Evolutionary conservation across 2,329 filamentous ascomycete genomes (phyloP).

Genomic region (Paracorniculantispora psalliotae): DNA sequence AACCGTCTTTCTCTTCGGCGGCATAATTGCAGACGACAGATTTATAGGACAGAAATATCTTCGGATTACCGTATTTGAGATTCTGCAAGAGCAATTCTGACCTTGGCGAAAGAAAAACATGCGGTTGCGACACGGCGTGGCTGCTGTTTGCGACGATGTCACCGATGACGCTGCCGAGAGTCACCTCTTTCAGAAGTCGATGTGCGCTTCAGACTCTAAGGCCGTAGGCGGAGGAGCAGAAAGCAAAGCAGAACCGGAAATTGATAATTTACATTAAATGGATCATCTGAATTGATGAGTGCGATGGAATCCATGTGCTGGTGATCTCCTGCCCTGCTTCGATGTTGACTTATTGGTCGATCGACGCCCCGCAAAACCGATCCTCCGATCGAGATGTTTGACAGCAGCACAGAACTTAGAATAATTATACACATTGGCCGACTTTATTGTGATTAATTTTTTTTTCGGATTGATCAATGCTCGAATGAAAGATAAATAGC

Average conservation of each 20-base stretch:
- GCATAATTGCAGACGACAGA: not conserved
- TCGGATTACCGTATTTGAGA: no score
- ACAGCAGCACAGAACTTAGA: no score
- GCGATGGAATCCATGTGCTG: not conserved
- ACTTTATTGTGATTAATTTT: not conserved
- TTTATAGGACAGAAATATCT: no score
- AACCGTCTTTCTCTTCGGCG: constrained; percentile 1
- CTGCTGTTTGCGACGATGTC: not conserved
- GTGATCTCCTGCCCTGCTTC: not conserved
- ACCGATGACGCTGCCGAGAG: not conserved
- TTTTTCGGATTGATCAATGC: no score
- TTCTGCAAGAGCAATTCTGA: not conserved
- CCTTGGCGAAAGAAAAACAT: not conserved
- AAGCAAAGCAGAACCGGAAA: not conserved
- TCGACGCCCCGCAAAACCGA: not conserved
- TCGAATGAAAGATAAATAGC: no score
- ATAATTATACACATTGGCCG: no score
- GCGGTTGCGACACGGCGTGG: not conserved
- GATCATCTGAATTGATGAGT: not conserved
- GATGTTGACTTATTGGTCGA: not conserved
- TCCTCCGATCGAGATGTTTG: not conserved
- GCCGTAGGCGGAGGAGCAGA: not conserved
- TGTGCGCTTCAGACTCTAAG: not conserved
- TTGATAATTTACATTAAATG: no score
- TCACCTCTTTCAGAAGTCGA: not conserved